phyloP scores from a whole-genome alignment of 169 alveolate genomes.

The Cyclospora cayetanensis region DNA sequence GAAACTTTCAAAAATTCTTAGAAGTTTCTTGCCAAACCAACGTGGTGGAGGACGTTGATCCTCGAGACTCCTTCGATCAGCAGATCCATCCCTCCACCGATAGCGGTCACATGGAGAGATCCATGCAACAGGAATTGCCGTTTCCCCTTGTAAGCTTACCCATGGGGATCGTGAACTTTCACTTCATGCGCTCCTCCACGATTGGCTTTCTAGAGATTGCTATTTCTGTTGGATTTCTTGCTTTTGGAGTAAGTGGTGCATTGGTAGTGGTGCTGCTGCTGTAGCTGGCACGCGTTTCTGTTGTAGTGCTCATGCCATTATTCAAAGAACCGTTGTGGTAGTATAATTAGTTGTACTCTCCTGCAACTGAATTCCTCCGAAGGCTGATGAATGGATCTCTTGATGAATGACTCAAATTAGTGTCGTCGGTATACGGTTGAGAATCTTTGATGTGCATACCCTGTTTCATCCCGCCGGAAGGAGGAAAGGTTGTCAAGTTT shows the following conservation, averaged over 20 bases:
- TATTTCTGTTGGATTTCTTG: neutral
- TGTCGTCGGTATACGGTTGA: too few relatives aligned
- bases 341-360: too few relatives aligned
- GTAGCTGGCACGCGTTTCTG: neutral
- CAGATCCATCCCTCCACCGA: neutral
- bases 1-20: neutral
- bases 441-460: too few relatives aligned
- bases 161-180: neutral
- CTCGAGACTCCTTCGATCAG: neutral
- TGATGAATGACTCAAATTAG: too few relatives aligned
- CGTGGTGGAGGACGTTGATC: neutral
- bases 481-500: too few relatives aligned
- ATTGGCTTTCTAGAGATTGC: neutral
- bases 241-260: neutral
- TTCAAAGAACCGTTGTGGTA: too few relatives aligned
- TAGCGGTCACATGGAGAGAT: neutral
- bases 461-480: too few relatives aligned
- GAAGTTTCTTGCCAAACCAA: neutral
- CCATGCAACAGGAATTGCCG: neutral
- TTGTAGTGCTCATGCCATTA: too few relatives aligned
- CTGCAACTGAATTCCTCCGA: too few relatives aligned
- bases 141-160: neutral
- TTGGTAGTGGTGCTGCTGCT: neutral
- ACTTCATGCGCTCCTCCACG: neutral
- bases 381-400: too few relatives aligned